These are phyloP conservation scores for Xylariaceae sp. DNA, from an alignment of 2,329 filamentous ascomycete genomes.

Conservation along the genomic window DNA sequence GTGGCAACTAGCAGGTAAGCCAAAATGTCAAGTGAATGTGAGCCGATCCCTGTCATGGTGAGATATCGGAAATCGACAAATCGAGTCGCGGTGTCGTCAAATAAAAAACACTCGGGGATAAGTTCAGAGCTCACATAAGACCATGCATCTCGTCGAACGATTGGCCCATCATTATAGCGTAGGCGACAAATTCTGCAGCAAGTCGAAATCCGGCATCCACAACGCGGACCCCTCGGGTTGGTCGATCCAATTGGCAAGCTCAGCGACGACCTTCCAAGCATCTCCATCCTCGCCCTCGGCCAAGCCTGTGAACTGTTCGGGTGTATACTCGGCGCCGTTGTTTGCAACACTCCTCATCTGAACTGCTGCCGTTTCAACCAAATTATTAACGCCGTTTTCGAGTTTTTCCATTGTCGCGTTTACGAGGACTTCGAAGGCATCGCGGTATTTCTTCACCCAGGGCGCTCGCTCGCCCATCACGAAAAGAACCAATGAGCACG, in stretches of 20 bases:
- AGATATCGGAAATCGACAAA: too few relatives aligned
- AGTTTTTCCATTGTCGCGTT: conserved; percentile 43
- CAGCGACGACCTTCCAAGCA: conserved; percentile 29
- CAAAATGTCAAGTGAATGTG: too few relatives aligned
- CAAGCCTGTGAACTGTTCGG: conserved; percentile 14
- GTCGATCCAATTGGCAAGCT: conserved; percentile 31
- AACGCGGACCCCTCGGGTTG: conserved; percentile 27
- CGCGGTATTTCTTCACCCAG: conserved; percentile 44
- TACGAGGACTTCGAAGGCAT: conserved; percentile 43
- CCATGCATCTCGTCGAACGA: background rate
- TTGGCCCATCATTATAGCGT: background rate
- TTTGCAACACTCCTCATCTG: conserved; percentile 22
- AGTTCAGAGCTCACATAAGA: too few relatives aligned
- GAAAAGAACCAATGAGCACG: conserved; percentile 44
- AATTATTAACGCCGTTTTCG: conserved; percentile 36
- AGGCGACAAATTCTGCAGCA: conserved; percentile 27
- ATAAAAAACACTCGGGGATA: too few relatives aligned
- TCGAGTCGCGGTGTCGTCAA: too few relatives aligned
- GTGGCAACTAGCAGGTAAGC: too few relatives aligned
- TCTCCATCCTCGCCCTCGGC: conserved; percentile 18
- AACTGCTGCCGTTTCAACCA: conserved; percentile 37
- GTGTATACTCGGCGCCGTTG: conserved; percentile 24
- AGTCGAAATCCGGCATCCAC: conserved; percentile 32
- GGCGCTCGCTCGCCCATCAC: conserved; percentile 45
- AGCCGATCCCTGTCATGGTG: too few relatives aligned